These are phyloP conservation scores for Beta lomatogona DNA, from an alignment of 179 eudicot species.

Conservation along the genomic window DNA sequence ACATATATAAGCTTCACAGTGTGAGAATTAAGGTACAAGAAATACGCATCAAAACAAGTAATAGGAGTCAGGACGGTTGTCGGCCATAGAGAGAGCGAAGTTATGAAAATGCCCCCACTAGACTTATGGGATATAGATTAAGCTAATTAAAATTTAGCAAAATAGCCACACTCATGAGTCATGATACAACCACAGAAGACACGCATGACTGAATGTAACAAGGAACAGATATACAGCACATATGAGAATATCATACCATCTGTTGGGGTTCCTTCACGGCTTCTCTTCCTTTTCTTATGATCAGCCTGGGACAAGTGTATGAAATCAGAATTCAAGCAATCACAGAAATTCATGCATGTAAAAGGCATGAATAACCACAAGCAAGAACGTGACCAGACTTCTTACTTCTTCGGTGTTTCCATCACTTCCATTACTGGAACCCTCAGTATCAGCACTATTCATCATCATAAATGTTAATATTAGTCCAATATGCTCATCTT, in stretches of 20 bases:
- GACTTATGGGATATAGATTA: too few relatives aligned
- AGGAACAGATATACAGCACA: background rate
- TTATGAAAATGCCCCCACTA: too few relatives aligned
- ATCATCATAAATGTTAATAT: constrained; percentile 10
- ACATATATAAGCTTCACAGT: background rate
- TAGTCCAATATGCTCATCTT: background rate
- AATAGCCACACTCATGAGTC: too few relatives aligned
- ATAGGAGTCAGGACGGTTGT: too few relatives aligned
- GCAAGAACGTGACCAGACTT: constrained; percentile 17
- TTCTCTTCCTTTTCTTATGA: constrained; percentile 63
- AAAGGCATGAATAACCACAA: constrained; percentile 1
- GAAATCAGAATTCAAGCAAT: constrained; percentile 26
- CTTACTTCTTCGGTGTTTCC: constrained; percentile 71
- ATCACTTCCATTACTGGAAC: constrained; percentile 88
- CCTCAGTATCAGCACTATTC: constrained; percentile 77
- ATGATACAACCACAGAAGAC: too few relatives aligned
- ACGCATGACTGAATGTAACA: background rate
- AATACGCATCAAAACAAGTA: too few relatives aligned
- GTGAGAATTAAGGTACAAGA: background rate
- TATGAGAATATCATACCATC: constrained; percentile 41
- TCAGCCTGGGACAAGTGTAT: constrained; percentile 44
- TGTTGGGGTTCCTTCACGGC: constrained; percentile 58
- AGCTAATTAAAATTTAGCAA: too few relatives aligned
- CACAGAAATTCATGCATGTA: constrained; percentile 15
- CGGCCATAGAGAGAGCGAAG: too few relatives aligned